These are phyloP conservation scores for Puccinellia tenuiflora DNA, from an alignment of 176 grass and related monocot genomes.

Conservation along the genomic window DNA sequence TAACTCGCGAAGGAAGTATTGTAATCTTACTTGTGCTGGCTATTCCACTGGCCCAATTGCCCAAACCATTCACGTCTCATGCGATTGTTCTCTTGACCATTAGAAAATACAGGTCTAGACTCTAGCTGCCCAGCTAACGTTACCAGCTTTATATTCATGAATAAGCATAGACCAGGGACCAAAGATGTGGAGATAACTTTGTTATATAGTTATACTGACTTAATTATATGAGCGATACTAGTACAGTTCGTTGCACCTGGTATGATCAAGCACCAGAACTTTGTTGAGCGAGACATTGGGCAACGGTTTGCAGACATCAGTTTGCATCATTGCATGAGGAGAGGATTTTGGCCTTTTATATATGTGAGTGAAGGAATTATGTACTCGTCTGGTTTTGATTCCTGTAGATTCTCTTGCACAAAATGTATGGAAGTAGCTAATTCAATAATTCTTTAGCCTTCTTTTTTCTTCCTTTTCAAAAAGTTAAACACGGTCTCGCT, in stretches of 20 bases:
- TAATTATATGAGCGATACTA: not conserved
- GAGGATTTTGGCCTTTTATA: not conserved
- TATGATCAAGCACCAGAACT: not conserved
- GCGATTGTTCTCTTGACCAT: not conserved
- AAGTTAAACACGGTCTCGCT: too few relatives aligned
- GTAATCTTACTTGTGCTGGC: not conserved
- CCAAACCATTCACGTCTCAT: not conserved
- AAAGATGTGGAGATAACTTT: slow-evolving; percentile 15
- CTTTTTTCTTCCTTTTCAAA: not conserved
- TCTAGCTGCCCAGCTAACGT: not conserved
- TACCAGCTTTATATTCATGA: not conserved
- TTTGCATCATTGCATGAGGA: not conserved
- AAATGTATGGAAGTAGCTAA: not conserved
- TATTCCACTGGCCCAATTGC: not conserved
- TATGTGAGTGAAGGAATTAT: not conserved
- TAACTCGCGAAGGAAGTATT: not conserved
- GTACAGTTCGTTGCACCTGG: not conserved
- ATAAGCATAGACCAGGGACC: slow-evolving; percentile 24
- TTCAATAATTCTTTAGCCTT: not conserved
- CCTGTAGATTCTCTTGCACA: not conserved
- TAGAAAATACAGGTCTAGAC: slow-evolving; percentile 2
- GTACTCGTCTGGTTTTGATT: not conserved
- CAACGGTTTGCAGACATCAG: not conserved
- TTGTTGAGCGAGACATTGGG: not conserved
- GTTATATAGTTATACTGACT: not conserved